phyloP scores from a whole-genome alignment of 805 yeast genomes.

The Saccharomyces mikatae region DNA sequence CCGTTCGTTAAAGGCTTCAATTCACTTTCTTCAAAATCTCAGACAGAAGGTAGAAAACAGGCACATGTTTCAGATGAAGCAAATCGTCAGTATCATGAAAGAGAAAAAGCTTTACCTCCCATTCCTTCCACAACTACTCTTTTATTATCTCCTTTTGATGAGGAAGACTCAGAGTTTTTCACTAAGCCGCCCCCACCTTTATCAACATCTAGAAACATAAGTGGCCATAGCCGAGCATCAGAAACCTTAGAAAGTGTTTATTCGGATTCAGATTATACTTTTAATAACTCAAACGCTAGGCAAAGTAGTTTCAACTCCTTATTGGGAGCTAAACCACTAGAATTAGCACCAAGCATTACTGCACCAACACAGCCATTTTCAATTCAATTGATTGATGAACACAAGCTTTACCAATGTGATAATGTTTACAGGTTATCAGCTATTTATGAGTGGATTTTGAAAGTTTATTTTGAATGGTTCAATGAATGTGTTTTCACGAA shows the following conservation, averaged over 20 bases:
- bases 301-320: conserved; percentile 29
- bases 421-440: conserved; percentile 41
- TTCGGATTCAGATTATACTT: conserved; percentile 29
- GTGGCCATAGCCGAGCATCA: conserved; percentile 20
- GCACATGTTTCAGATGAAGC: not conserved
- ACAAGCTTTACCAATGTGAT: conserved; percentile 43
- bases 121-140: conserved; percentile 3
- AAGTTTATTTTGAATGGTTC: conserved; percentile 44
- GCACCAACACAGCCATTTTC: conserved; percentile 53
- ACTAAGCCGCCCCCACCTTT: conserved; percentile 17
- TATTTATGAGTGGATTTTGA: conserved; percentile 47
- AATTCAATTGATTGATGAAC: conserved; percentile 39
- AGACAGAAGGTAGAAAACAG: not conserved
- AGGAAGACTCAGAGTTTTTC: conserved; percentile 6
- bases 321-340: conserved; percentile 28
- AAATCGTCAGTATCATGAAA: not conserved
- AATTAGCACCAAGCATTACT: conserved; percentile 28
- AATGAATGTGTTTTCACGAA: conserved; percentile 43
- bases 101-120: conserved; percentile 9
- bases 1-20: not conserved
- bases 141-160: conserved; percentile 8
- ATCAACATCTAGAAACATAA: conserved; percentile 14
- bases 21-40: not conserved
- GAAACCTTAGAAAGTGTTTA: conserved; percentile 28
- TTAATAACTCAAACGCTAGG: conserved; percentile 25